These are phyloP conservation scores for Orbilia quercus DNA, from an alignment of 2,329 filamentous ascomycete genomes.

Conservation along the genomic window DNA sequence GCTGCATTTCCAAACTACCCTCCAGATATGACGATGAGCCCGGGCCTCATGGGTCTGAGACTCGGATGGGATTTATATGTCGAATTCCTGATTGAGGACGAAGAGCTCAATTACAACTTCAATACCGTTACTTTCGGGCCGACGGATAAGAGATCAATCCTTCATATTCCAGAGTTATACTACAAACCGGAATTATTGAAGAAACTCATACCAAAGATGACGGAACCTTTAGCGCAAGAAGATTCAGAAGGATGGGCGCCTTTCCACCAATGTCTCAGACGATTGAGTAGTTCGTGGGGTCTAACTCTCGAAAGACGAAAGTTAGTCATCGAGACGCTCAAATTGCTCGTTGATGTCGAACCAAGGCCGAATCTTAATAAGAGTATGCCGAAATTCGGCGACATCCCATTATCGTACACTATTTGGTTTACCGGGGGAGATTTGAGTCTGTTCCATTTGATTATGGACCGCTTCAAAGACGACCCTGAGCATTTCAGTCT, in stretches of 20 bases:
- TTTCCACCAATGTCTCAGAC: conserved; percentile 11
- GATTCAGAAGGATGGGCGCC: conserved; percentile 6
- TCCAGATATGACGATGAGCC: not conserved
- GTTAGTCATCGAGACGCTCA: not conserved
- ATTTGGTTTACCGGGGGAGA: conserved; percentile 12
- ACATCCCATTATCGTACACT: conserved; percentile 1
- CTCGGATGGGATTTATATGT: conserved; percentile 27
- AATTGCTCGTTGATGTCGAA: conserved; percentile 11
- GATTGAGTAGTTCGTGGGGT: not conserved
- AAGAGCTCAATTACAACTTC: conserved; percentile 29
- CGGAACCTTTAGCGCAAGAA: not conserved
- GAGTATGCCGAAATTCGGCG: not conserved
- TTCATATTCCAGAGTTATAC: conserved; percentile 10
- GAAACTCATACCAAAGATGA: conserved; percentile 8
- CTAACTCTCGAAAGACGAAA: not conserved
- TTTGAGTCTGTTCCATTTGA: not conserved
- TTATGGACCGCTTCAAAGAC: conserved; percentile 13
- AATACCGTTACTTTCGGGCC: not conserved
- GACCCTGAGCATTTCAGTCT: conserved; percentile 11
- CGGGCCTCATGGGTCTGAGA: conserved; percentile 10
- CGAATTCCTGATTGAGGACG: conserved; percentile 20
- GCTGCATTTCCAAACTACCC: not conserved
- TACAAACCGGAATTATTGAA: not conserved
- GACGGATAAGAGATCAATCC: not conserved
- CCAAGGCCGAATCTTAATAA: conserved; percentile 20